A percentile compares a stretch with the other conserved stretches of the same genome.
Conservation (phyloP, 2,329 filamentous ascomycete genomes). For the Beauveria brongniartii region DNA sequence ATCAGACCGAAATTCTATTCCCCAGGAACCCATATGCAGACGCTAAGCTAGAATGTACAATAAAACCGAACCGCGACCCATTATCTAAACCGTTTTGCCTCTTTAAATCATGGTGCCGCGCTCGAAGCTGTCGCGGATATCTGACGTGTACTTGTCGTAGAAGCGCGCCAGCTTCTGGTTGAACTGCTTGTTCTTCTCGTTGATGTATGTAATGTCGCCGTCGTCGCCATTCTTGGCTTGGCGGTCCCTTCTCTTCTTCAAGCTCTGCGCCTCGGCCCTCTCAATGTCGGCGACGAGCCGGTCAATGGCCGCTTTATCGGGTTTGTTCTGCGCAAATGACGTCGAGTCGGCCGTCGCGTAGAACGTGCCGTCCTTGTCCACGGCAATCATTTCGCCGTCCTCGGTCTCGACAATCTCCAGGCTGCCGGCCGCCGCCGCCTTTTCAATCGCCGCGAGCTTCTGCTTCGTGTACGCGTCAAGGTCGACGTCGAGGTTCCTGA, state of each 20-base stretch:
- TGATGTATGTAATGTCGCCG: conserved; percentile 95
- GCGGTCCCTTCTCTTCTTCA: conserved; percentile 80
- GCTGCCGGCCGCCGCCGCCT: conserved; percentile 73
- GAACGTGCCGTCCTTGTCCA: conserved; percentile 85
- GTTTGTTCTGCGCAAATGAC: conserved; percentile 75
- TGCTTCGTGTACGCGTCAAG: conserved; percentile 79
- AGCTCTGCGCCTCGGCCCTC: conserved; percentile 76
- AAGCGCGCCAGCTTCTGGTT: conserved; percentile 94
- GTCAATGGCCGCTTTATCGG: conserved; percentile 80
- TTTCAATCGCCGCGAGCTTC: conserved; percentile 77
- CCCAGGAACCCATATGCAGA: conserved; percentile 10
- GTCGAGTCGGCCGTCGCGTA: conserved; percentile 83
- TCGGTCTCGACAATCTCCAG: conserved; percentile 95
- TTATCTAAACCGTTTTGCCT: neutral
- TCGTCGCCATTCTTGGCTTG: conserved; percentile 73
- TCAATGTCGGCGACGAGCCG: conserved; percentile 76
- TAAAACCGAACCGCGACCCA: conserved; percentile 10
- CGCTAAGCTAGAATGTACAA: conserved; percentile 26
- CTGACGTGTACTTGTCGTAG: conserved; percentile 97
- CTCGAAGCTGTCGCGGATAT: conserved; percentile 97
- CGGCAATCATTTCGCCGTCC: conserved; percentile 84
- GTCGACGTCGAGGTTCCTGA: conserved; percentile 68
- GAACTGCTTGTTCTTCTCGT: conserved; percentile 99
- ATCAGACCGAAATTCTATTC: neutral
- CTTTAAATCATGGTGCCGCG: conserved; percentile 85